Evolutionary conservation across 345 rosid genomes (phyloP), one percentile per base, ranked within the genome.

Genomic region (Eucalyptus microcorys): DNA sequence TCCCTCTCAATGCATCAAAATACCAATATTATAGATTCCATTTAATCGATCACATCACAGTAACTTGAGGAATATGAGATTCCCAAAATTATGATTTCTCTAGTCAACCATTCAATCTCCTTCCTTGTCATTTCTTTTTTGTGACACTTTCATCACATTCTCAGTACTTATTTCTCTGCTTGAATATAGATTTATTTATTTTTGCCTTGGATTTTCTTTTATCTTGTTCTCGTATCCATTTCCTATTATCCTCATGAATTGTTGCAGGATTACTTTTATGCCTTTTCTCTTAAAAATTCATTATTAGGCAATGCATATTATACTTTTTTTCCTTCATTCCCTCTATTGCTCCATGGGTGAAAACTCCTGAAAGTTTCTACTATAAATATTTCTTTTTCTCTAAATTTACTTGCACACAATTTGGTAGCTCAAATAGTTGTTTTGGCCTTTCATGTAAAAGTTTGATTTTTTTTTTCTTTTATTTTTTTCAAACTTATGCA

Each of bases 1-100:
- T 50, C 53, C 53, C 53, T 50, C 7, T 16, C 53, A 16, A 50
- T 6, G 53, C 7, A 50, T 0, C 1, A 0, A 6, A 14, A 6
- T 2, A 50, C 53, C 0, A 16, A 50, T 50, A 50, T 50, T 6
- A 50, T 50, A 16, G 53, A 50, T 14, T 50, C 53, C 1, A 2
- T 6, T 50, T 50, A 21, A 50, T 50, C 0, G 0, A 50, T 50
- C 1, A 14, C 53, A 50, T 50, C 22, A 50, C 8, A 2, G 21
- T 0, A 50, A 50, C 4, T 5, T 50, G 19, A 16, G 53, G 53
- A 50, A 50, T 0, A 50, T 6, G 22, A 3, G 21, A 49, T 49
- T 49, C 14, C 50, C 50, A 49, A 37, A 37, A 37, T 37, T n/a
- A n/a, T 32, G 76, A 66, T 66, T 66, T 66, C 40, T 66, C 40